Base-by-base conservation (phyloP, 2,329 filamentous ascomycete species). In the Aspergillus alliaceus region DNA sequence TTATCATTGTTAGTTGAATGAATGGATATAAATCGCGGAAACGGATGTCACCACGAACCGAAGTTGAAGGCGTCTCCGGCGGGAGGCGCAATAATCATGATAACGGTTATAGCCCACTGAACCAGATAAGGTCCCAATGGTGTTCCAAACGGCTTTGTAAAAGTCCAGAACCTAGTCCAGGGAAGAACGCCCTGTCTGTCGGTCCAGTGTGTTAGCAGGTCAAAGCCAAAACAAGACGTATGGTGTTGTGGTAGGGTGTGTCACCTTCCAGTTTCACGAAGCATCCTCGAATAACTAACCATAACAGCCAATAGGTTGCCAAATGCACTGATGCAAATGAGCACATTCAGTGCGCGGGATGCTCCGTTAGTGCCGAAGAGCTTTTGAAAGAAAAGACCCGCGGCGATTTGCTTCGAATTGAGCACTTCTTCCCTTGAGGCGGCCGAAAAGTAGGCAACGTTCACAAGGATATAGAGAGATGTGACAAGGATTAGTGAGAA, bases 51-150 rank as follows among this genome's bases (percentile, higher is more conserved):
- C n/a, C 9, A 32, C 66, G 20, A 7, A 79, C 82, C 75, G 62
- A 87, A 88, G 57, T 83, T 81, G 68, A 88, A 89, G 0, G 86
- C 86, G 65, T 88, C 85, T 1, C 86, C 85, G 0, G 84, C 83
- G 0, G 86, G 84, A 0, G 84, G 80, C 0, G 81, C 84, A 0
- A 84, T 66, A 34, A 87, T 86, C 81, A 87, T 85, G 44, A 87
- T 63, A 2, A 84, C 66, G 0, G 85, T 87, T 56, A 86, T 68
- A 0, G 63, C 64, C 82, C 83, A 88, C 65, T 85, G 84, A 3
- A 87, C 60, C 2, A 80, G 52, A 58, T 86, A 86, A 0, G 85
- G 84, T 0, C 84, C 85, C 0, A 86, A 64, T 0, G 86, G 85
- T 0, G 86, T 89, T 2, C 85, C 85, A 56, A 88, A 87, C 0